phyloP scores from a whole-genome alignment of 1,139 yeast species.

The Taphrina betulina region DNA sequence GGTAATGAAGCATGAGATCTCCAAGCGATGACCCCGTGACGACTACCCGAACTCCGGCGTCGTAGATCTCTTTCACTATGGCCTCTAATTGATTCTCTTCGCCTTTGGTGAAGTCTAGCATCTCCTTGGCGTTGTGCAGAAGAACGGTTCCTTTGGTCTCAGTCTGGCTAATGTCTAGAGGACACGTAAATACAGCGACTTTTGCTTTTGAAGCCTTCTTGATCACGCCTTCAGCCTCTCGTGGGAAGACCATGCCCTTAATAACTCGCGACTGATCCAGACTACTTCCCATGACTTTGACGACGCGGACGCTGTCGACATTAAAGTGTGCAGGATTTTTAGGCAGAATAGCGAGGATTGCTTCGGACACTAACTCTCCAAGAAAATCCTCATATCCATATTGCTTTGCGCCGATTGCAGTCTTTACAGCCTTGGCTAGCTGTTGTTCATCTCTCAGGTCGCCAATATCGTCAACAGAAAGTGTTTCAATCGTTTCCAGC shows the following conservation, averaged over 20 bases:
- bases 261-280: slow-evolving; percentile 72
- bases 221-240: slow-evolving; percentile 90
- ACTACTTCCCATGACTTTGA: slow-evolving; percentile 91
- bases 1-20: slow-evolving; percentile 86
- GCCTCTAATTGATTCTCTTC: slow-evolving; percentile 92
- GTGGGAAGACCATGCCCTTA: slow-evolving; percentile 97
- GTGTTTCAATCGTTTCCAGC: slow-evolving; percentile 59
- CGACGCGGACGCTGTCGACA: slow-evolving; percentile 90
- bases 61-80: slow-evolving; percentile 74
- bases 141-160: slow-evolving; percentile 97
- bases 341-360: slow-evolving; percentile 78
- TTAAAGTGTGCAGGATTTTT: slow-evolving; percentile 64
- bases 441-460: slow-evolving; percentile 58
- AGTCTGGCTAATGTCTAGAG: slow-evolving; percentile 88
- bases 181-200: slow-evolving; percentile 91
- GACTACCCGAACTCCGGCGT: slow-evolving; percentile 81
- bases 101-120: slow-evolving; percentile 93
- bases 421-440: slow-evolving; percentile 71
- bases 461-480: slow-evolving; percentile 63
- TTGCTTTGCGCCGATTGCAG: slow-evolving; percentile 91
- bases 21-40: slow-evolving; percentile 93
- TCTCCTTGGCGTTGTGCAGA: slow-evolving; percentile 91
- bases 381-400: slow-evolving; percentile 81
- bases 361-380: slow-evolving; percentile 78
- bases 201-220: slow-evolving; percentile 69